Conservation (phyloP, 164 flowering plant genomes). For the Houttuynia cordata region DNA sequence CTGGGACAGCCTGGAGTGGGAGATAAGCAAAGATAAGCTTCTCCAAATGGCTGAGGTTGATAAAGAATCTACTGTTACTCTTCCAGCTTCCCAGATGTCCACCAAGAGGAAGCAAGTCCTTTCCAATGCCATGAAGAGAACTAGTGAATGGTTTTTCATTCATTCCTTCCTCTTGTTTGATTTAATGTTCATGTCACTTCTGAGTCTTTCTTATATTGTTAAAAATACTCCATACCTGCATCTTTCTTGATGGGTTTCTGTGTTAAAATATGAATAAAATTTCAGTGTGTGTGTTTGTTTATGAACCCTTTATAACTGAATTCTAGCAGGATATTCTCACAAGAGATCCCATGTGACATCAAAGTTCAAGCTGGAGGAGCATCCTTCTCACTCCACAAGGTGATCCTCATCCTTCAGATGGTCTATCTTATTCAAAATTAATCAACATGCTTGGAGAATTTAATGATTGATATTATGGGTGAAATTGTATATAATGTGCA, state of each 20-base stretch:
- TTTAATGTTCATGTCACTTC: not conserved
- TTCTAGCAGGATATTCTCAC: constrained; percentile 79
- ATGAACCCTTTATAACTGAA: constrained; percentile 1
- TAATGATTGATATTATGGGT: not conserved
- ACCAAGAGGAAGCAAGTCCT: constrained; percentile 49
- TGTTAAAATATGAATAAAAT: not conserved
- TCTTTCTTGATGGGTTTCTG: not conserved
- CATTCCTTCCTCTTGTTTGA: not conserved
- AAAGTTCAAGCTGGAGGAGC: constrained; percentile 53
- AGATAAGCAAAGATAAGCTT: constrained; percentile 15
- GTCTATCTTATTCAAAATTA: no score
- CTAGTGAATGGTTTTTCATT: constrained; percentile 62
- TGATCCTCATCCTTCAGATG: constrained; percentile 10
- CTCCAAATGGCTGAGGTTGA: constrained; percentile 34
- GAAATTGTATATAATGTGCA: constrained; percentile 19
- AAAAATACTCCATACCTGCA: no score
- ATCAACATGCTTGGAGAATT: not conserved
- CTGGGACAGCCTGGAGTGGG: constrained; percentile 9
- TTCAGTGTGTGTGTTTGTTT: not conserved
- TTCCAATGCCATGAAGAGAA: constrained; percentile 73
- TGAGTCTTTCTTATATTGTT: constrained; percentile 4
- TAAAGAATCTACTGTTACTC: constrained; percentile 16
- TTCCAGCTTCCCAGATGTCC: constrained; percentile 24
- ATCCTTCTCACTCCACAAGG: constrained; percentile 86
- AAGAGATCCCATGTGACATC: constrained; percentile 84